Percentiles rank a stretch among this genome's conserved stretches.
Conservation (phyloP, 2,329 filamentous ascomycete genomes). For the Verticillium nubilum region DNA sequence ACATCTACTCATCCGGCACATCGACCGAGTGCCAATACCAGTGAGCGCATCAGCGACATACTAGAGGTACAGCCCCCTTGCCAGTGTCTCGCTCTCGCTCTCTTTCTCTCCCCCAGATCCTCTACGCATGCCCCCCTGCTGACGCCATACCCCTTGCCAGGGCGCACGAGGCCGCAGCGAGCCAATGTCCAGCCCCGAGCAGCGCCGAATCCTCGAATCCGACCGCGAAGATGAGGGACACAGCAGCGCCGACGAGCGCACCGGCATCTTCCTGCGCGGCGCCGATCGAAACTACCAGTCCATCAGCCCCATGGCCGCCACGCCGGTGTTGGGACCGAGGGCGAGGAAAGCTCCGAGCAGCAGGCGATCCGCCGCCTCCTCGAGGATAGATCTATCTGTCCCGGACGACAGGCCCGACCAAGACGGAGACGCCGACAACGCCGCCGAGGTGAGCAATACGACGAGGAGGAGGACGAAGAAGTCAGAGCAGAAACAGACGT, state of each 20-base stretch:
- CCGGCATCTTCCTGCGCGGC: slow-evolving; percentile 30
- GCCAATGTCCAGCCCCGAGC: slow-evolving; percentile 23
- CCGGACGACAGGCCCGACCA: slow-evolving; percentile 5
- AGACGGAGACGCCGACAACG: slow-evolving; percentile 10
- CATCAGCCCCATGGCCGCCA: slow-evolving; percentile 19
- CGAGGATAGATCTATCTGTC: slow-evolving; percentile 1
- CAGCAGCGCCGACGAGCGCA: slow-evolving; percentile 31
- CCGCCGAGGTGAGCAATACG: neutral
- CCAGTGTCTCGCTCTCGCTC: neutral
- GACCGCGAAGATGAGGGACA: slow-evolving; percentile 14
- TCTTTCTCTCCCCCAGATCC: neutral
- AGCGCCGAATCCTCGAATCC: slow-evolving; percentile 8
- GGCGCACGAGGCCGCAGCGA: slow-evolving; percentile 36
- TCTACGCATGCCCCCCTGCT: neutral
- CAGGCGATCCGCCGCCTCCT: slow-evolving; percentile 11
- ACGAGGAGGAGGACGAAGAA: slow-evolving; percentile 5
- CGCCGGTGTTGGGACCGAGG: slow-evolving; percentile 5
- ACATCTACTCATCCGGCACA: neutral
- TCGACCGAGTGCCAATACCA: slow-evolving; percentile 16
- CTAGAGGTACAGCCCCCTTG: slow-evolving; percentile 33
- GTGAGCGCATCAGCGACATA: slow-evolving; percentile 38
- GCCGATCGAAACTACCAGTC: slow-evolving; percentile 33
- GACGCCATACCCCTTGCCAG: slow-evolving; percentile 16
- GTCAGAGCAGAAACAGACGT: slow-evolving; percentile 27
- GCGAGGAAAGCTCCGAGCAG: slow-evolving; percentile 7